Percentiles rank a stretch among this genome's conserved stretches.
phyloP scores from a whole-genome alignment of 2,329 filamentous ascomycete genomes.

The Thelonectria rubi region DNA sequence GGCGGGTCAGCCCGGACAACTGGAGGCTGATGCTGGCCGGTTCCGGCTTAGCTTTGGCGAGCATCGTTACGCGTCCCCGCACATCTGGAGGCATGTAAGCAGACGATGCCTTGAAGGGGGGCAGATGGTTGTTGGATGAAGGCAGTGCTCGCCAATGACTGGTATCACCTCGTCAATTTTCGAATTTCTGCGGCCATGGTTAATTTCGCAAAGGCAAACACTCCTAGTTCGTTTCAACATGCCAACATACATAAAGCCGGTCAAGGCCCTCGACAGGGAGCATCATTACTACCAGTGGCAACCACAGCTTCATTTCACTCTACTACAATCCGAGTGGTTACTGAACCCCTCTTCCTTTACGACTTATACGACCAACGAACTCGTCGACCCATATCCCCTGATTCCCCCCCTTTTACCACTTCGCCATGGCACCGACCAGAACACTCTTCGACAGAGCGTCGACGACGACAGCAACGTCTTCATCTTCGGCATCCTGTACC shows the following conservation, averaged over 20 bases:
- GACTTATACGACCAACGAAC: not conserved
- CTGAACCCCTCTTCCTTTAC: not conserved
- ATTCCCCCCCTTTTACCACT: slow-evolving; percentile 2
- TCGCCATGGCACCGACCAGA: slow-evolving; percentile 37
- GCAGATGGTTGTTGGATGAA: not conserved
- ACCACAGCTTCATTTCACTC: not conserved
- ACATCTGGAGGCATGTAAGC: slow-evolving; percentile 9
- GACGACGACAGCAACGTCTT: slow-evolving; percentile 46
- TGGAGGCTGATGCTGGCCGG: slow-evolving; percentile 12
- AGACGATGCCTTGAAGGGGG: not conserved
- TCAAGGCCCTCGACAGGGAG: not conserved
- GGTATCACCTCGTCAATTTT: slow-evolving; percentile 13
- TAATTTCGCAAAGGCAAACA: slow-evolving; percentile 1
- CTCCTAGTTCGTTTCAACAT: not conserved
- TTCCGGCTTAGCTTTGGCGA: slow-evolving; percentile 29
- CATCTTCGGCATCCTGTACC: slow-evolving; percentile 45
- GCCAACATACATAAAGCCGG: slow-evolving; percentile 26
- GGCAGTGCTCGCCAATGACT: slow-evolving; percentile 23
- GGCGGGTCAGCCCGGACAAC: slow-evolving; percentile 3
- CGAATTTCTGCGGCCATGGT: not conserved
- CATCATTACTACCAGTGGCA: slow-evolving; percentile 9
- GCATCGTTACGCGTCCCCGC: slow-evolving; percentile 9
- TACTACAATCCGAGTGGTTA: not conserved
- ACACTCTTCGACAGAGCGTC: slow-evolving; percentile 15
- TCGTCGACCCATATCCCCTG: not conserved